phyloP scores from a whole-genome alignment of 2,329 filamentous ascomycete species.

The Nemania sp. region DNA sequence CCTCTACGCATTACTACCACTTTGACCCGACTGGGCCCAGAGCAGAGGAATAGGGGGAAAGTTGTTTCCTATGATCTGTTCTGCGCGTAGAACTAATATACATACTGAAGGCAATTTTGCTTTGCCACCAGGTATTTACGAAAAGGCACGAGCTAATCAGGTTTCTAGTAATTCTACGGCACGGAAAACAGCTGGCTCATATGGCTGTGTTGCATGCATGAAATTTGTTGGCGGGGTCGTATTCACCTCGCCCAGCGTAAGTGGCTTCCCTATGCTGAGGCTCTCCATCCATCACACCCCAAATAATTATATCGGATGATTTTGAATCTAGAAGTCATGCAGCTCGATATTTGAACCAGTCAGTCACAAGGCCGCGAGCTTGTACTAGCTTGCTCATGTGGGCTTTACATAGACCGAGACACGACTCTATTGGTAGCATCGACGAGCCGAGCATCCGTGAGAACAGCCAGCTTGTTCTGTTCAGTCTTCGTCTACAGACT shows the following conservation, averaged over 20 bases:
- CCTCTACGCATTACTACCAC: not conserved
- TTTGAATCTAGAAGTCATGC: not conserved
- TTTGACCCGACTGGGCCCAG: not conserved
- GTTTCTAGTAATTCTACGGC: not conserved
- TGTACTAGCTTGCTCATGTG: not conserved
- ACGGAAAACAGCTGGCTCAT: not conserved
- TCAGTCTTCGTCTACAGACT: not conserved
- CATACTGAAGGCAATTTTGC: not conserved
- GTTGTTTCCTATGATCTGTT: not conserved
- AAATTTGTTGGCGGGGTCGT: not conserved
- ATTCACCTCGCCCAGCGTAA: not conserved
- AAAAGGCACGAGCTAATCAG: not conserved
- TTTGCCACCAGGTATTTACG: not conserved
- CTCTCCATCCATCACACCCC: not conserved
- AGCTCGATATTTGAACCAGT: not conserved
- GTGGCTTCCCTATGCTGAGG: not conserved
- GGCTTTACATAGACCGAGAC: constrained; percentile 4
- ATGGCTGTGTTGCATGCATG: constrained; percentile 12
- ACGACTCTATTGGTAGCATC: not conserved
- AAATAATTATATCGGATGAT: not conserved
- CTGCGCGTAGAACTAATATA: not conserved
- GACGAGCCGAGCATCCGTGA: not conserved
- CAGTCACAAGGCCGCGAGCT: not conserved
- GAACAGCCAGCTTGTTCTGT: not conserved
- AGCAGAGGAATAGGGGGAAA: not conserved